phyloP scores from a whole-genome alignment of 495 filamentous ascomycete species.

The Hypoxylon fuscum region DNA sequence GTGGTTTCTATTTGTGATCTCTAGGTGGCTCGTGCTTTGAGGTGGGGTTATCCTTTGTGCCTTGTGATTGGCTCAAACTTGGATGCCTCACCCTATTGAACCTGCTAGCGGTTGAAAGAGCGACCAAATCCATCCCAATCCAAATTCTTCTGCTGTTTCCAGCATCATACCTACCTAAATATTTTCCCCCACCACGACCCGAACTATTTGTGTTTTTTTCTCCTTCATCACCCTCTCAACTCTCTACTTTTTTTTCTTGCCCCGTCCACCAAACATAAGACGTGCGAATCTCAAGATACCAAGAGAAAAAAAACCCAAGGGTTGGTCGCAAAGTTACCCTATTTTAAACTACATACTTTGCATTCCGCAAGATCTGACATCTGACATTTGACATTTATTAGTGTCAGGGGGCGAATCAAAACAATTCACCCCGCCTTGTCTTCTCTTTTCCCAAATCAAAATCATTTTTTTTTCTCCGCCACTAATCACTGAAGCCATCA shows the following conservation, averaged over 20 bases:
- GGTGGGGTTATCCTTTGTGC: slow-evolving; percentile 1
- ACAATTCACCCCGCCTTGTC: slow-evolving; percentile 50
- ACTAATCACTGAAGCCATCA: slow-evolving; percentile 43
- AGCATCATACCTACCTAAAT: slow-evolving; percentile 43
- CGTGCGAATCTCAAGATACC: not conserved
- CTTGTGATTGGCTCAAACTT: slow-evolving; percentile 10
- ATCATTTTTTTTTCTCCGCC: no score
- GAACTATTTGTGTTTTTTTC: slow-evolving; percentile 37
- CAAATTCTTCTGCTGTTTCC: slow-evolving; percentile 46
- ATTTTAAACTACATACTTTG: slow-evolving; percentile 35
- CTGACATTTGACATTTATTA: slow-evolving; percentile 42
- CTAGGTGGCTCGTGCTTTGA: slow-evolving; percentile 17
- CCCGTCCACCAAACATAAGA: not conserved
- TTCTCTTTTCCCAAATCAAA: no score
- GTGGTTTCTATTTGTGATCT: slow-evolving; percentile 10
- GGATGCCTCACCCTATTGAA: slow-evolving; percentile 10
- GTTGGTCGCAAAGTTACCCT: no score
- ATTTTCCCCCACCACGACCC: slow-evolving; percentile 41
- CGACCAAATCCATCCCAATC: slow-evolving; percentile 36
- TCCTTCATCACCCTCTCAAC: slow-evolving; percentile 35
- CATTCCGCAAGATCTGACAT: no score
- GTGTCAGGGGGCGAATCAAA: slow-evolving; percentile 35
- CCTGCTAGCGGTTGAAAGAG: slow-evolving; percentile 44
- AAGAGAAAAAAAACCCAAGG: not conserved
- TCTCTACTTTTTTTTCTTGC: slow-evolving; percentile 24